Conservation (phyloP, 2,329 filamentous ascomycete species). For the Hymenoscyphus infarciens region DNA sequence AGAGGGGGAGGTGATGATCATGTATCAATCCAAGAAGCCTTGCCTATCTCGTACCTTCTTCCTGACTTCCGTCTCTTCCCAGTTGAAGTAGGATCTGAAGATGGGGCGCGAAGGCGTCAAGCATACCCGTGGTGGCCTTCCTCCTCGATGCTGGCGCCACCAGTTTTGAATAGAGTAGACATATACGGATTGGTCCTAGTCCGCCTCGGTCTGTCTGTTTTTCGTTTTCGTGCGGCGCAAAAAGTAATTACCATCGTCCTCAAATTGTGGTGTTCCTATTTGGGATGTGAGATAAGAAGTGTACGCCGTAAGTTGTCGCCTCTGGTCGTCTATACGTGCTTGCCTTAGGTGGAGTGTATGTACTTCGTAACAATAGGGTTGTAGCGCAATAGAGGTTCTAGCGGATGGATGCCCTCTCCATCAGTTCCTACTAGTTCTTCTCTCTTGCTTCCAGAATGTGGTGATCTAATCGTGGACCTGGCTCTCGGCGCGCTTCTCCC, state of each 20-base stretch:
- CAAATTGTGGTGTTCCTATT: not conserved
- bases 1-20: not conserved
- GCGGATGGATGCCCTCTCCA: not conserved
- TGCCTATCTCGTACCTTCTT: not conserved
- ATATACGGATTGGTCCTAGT: no score
- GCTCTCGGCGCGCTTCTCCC: not conserved
- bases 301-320: not conserved
- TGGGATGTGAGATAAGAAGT: not conserved
- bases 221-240: conserved; percentile 1
- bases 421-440: not conserved
- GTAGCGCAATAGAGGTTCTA: not conserved
- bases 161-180: conserved; percentile 1
- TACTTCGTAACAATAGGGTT: not conserved
- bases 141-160: not conserved
- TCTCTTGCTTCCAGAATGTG: conserved; percentile 2
- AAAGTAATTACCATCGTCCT: not conserved
- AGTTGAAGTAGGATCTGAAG: not conserved
- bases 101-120: not conserved
- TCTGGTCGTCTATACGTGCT: not conserved
- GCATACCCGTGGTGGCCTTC: not conserved
- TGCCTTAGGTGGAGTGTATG: not conserved
- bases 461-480: not conserved
- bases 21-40: not conserved
- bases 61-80: not conserved
- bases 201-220: not conserved